Evolutionary conservation across 805 yeast genomes (phyloP).

Genomic region (Wickerhamiella alocasiicola): DNA sequence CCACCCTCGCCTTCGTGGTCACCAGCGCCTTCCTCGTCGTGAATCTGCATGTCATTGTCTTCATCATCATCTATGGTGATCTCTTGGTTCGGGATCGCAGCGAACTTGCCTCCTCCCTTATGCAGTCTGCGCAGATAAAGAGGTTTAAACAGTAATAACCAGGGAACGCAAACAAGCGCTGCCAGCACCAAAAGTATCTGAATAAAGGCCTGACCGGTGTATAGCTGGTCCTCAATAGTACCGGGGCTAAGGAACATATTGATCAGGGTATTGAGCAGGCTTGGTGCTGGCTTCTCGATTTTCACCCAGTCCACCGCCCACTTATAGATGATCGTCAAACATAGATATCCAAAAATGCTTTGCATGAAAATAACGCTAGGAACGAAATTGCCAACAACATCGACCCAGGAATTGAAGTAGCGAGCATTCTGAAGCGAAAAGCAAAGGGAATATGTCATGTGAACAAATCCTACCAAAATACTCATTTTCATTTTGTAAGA

Average conservation of each 20-base stretch:
- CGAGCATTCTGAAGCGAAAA: conserved; percentile 73
- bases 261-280: conserved; percentile 85
- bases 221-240: conserved; percentile 62
- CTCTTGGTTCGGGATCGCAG: background rate
- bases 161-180: conserved; percentile 85
- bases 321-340: conserved; percentile 76
- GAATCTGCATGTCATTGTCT: conserved; percentile 23
- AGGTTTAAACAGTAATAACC: conserved; percentile 81
- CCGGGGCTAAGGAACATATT: conserved; percentile 95
- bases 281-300: conserved; percentile 73
- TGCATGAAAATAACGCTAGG: conserved; percentile 94
- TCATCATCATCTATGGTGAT: conserved; percentile 26
- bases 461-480: conserved; percentile 84
- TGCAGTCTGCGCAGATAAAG: conserved; percentile 37
- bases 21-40: conserved; percentile 18
- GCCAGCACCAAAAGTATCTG: conserved; percentile 59
- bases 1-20: conserved; percentile 29
- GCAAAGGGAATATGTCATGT: conserved; percentile 80
- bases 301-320: conserved; percentile 91
- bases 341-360: conserved; percentile 85
- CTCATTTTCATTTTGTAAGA: conserved; percentile 97
- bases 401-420: conserved; percentile 58
- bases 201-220: conserved; percentile 63
- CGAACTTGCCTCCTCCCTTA: conserved; percentile 4
- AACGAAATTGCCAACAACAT: conserved; percentile 80